Percentiles rank a stretch among this genome's conserved stretches.
Evolutionary conservation across 306 rosid species (phyloP).

Genomic region (Astragalus membranaceus): DNA sequence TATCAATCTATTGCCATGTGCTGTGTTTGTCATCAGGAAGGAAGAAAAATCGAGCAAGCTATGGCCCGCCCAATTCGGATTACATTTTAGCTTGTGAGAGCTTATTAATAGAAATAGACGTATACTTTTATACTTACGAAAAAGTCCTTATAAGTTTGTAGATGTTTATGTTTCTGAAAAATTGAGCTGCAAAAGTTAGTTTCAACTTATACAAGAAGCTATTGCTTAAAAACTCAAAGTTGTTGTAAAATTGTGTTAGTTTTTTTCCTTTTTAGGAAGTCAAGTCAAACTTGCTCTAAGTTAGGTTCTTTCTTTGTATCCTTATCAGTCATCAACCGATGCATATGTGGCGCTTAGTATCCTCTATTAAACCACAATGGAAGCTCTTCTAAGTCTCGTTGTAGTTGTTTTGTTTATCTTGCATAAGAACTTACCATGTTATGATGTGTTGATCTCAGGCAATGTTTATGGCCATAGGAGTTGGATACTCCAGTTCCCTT

Average conservation of each 20-base stretch:
- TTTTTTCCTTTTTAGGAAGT: background rate
- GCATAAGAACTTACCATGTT: slow-evolving; percentile 15
- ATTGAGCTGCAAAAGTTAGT: too few species aligned
- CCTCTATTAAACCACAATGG: background rate
- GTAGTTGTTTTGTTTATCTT: background rate
- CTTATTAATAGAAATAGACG: background rate
- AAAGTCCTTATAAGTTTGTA: background rate
- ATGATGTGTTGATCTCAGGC: slow-evolving; percentile 55
- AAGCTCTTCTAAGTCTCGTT: background rate
- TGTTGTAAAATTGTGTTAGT: background rate
- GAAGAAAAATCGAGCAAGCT: background rate
- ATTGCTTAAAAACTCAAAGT: background rate
- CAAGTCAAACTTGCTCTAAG: background rate
- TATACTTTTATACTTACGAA: background rate
- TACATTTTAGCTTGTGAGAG: background rate
- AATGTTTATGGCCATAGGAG: slow-evolving; percentile 89
- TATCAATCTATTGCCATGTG: background rate
- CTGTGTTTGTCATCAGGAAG: background rate
- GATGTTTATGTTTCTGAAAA: background rate
- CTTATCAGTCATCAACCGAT: background rate
- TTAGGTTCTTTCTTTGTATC: background rate
- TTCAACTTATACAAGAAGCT: background rate
- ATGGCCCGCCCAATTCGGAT: background rate
- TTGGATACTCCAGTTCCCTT: slow-evolving; percentile 73
- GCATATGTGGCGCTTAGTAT: background rate